These are phyloP conservation scores for Verticillium albo-atrum DNA, from an alignment of 2,329 filamentous ascomycete genomes.

Conservation along the genomic window DNA sequence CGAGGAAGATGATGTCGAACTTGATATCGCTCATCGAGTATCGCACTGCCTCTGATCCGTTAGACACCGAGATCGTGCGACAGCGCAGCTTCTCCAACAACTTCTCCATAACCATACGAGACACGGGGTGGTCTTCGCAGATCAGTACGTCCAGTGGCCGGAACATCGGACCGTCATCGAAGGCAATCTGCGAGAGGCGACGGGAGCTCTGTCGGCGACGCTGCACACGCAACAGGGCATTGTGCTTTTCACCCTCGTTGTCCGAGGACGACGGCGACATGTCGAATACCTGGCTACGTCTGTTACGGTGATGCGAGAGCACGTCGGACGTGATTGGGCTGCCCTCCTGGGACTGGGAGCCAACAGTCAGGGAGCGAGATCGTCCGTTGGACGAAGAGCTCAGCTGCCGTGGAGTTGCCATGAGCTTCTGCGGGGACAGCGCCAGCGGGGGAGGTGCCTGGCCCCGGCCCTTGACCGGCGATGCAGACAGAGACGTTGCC, in stretches of 20 bases:
- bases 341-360: slow-evolving; percentile 91
- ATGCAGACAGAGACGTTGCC: slow-evolving; percentile 41
- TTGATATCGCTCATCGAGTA: slow-evolving; percentile 97
- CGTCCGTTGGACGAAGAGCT: slow-evolving; percentile 62
- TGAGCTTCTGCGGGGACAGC: slow-evolving; percentile 59
- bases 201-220: slow-evolving; percentile 93
- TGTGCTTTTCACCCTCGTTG: slow-evolving; percentile 90
- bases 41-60: slow-evolving; percentile 85
- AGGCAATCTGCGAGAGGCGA: slow-evolving; percentile 83
- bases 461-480: slow-evolving; percentile 52
- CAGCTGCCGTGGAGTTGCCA: slow-evolving; percentile 55
- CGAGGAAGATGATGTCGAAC: slow-evolving; percentile 98
- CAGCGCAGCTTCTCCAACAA: slow-evolving; percentile 92
- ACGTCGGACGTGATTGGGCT: slow-evolving; percentile 68
- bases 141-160: slow-evolving; percentile 90
- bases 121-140: slow-evolving; percentile 96
- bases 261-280: slow-evolving; percentile 97
- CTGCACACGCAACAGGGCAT: slow-evolving; percentile 86
- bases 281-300: slow-evolving; percentile 90
- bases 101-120: slow-evolving; percentile 98
- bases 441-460: slow-evolving; percentile 46
- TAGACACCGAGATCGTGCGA: slow-evolving; percentile 85
- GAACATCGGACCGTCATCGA: slow-evolving; percentile 80
- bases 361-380: slow-evolving; percentile 85
- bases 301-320: slow-evolving; percentile 74